Conservation (phyloP, 495 filamentous ascomycete species). For the Penicillium antarcticum region DNA sequence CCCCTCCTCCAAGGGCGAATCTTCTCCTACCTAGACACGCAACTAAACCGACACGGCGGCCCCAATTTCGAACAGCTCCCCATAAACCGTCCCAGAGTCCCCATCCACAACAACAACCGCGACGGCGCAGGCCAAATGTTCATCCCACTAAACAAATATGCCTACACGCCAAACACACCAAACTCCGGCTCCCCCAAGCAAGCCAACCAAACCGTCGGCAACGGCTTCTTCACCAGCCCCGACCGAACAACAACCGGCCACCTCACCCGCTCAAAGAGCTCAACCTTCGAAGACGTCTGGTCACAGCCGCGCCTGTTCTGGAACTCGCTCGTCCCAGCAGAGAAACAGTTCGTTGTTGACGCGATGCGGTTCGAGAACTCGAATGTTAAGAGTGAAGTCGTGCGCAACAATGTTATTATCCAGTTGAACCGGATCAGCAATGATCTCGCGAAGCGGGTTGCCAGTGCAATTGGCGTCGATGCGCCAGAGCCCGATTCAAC, state of each 20-base stretch:
- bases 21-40: slow-evolving; percentile 74
- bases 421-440: slow-evolving; percentile 72
- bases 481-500: slow-evolving; percentile 56
- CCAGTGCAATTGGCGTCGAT: slow-evolving; percentile 55
- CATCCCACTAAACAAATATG: slow-evolving; percentile 46
- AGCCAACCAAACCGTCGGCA: slow-evolving; percentile 65
- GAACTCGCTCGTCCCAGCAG: slow-evolving; percentile 67
- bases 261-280: slow-evolving; percentile 56
- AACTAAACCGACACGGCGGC: slow-evolving; percentile 64
- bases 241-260: slow-evolving; percentile 48
- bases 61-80: slow-evolving; percentile 75
- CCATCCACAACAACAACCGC: slow-evolving; percentile 72
- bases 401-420: slow-evolving; percentile 57
- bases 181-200: slow-evolving; percentile 64
- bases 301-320: slow-evolving; percentile 72
- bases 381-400: slow-evolving; percentile 51
- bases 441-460: slow-evolving; percentile 65
- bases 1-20: slow-evolving; percentile 71
- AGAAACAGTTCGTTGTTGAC: slow-evolving; percentile 76
- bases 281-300: slow-evolving; percentile 74
- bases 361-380: slow-evolving; percentile 72
- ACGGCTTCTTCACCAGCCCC: slow-evolving; percentile 73
- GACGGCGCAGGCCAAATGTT: slow-evolving; percentile 46
- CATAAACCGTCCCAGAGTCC: slow-evolving; percentile 60
- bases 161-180: slow-evolving; percentile 65